Base-by-base conservation (phyloP, 805 yeast genomes). In the Monosporozyma aerobia region DNA sequence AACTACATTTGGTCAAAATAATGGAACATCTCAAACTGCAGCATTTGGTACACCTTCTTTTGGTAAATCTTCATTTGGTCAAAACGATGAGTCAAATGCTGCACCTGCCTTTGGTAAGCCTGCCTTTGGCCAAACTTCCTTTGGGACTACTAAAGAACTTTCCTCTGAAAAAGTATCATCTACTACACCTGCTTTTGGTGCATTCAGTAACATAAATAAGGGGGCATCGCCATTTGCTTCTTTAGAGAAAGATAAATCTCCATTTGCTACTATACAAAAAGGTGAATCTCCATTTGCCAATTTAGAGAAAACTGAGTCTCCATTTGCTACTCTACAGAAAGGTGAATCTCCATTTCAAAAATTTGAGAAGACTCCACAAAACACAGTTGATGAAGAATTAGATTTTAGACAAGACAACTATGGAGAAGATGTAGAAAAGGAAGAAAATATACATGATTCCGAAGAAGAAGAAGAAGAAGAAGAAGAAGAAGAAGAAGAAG, bases 221-320 rank as follows among this genome's bases (percentile, higher is more conserved):
- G 54, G 48, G 14, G 23, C 37, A 11, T 30, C 49, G 2, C 13
- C 41, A 25, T 16, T 37, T 16, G 39, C 16, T 44, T 4, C 25
- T 5, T 44, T 29, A 23, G 29, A 23, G 11, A 14, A 14, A 8
- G 54, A 47, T 16, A 14, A 45, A 14, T 32, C 50, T 2, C 23
- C 35, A 25, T 16, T 37, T 29, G 39, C 29, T 32, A 40, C 37
- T 27, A 6, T 19, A 9, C 49, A 53, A 25, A 39, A 56, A 51
- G 63, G 60, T 25, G 39, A 45, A n/a, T 55, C 63, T 11, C 58
- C 62, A n/a, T 57, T 59, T 52, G 60, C 55, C 1, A 44, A 50
- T 8, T 40, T 14, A 25, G 32, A n/a, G 11, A 25, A n/a, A 4
- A 44, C 29, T 3, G 51, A 50, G 40, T 52, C 58, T 14, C 57